Percentiles rank a stretch among this genome's conserved stretches.
These are phyloP conservation scores for Pythium vanterpoolii DNA, from an alignment of 352 stramenopile genomes.

Conservation along the genomic window DNA sequence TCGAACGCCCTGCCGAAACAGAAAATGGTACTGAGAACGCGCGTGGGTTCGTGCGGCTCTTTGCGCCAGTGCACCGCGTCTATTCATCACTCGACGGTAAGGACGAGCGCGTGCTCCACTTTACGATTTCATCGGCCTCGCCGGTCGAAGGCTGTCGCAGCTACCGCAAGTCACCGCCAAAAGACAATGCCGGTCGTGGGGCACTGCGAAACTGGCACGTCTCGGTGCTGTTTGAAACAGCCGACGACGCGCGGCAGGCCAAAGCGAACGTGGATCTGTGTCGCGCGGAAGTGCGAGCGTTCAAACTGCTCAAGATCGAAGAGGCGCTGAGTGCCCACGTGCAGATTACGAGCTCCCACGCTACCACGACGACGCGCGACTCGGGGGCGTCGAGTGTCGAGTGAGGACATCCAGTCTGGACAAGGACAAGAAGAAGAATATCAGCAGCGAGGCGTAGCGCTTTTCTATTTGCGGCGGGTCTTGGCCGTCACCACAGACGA, in stretches of 20 bases:
- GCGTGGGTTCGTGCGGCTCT: conserved; percentile 51
- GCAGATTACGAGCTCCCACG: conserved; percentile 49
- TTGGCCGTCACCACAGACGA: neutral
- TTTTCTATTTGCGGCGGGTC: neutral
- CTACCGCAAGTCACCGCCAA: conserved; percentile 39
- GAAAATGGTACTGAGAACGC: conserved; percentile 15
- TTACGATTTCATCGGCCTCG: conserved; percentile 54
- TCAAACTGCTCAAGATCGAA: conserved; percentile 78
- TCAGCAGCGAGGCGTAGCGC: neutral
- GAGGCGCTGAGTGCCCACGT: conserved; percentile 61
- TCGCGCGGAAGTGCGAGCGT: conserved; percentile 69
- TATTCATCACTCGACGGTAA: conserved; percentile 66
- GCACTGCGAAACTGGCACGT: conserved; percentile 54
- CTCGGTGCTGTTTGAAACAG: conserved; percentile 56
- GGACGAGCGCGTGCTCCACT: conserved; percentile 68
- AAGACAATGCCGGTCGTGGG: conserved; percentile 22
- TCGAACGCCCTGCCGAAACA: conserved; percentile 34
- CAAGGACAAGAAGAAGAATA: neutral
- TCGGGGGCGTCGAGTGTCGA: conserved; percentile 25
- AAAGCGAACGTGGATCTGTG: conserved; percentile 72
- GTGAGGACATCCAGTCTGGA: neutral
- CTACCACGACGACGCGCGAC: conserved; percentile 13
- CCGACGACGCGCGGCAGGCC: conserved; percentile 60
- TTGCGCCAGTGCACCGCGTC: conserved; percentile 66
- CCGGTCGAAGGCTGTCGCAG: conserved; percentile 61